Base-by-base conservation (phyloP, 2,329 filamentous ascomycete genomes). In the Scytalidium lignicola region DNA sequence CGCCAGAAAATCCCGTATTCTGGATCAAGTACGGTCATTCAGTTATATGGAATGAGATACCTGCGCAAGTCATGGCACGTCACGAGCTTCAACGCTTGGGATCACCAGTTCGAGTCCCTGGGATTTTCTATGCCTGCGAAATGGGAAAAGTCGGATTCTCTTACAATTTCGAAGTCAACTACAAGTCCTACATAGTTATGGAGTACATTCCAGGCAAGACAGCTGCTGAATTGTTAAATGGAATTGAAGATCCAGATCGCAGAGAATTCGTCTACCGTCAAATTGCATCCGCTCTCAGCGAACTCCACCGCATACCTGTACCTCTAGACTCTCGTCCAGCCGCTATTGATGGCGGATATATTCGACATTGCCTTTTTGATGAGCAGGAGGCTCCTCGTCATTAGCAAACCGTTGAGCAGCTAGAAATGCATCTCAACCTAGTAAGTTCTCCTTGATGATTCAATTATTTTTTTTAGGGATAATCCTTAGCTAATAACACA, bases 251-350 rank as follows among this genome's bases (percentile, higher is more conserved):
- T n/a, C 39, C 40, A 17, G 44, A 22, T 3, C 13, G 13, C 8
- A 51, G 45, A 46, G 49, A 57, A 17, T 12, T 15, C 1, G 46
- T 57, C 44, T 52, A 47, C 28, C 41, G 37, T 37, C 43, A 47
- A n/a, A 48, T 57, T 12, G 56, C 51, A 3, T 37, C 52, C 6
- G 53, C 46, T 26, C 21, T 58, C 18, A 44, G 44, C 3, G 51
- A 57, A 32, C 48, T 58, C n/a, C 28, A 49, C n/a, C 56, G 53
- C 17, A 58, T 58, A 21, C 51, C 55, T 4, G 46, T 58, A 5
- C 48, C 52, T 15, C 43, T 29, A 5, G 20, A 17, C 12, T 20
- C 22, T 23, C 52, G 47, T 18, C 52, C 47, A 17, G 26, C 50
- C 26, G 50, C 50, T 19, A 17, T 54, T 3, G 18, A 40, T 18